Conservation (phyloP, 2,329 filamentous ascomycete genomes). For the Tolypocladium pustulatum region DNA sequence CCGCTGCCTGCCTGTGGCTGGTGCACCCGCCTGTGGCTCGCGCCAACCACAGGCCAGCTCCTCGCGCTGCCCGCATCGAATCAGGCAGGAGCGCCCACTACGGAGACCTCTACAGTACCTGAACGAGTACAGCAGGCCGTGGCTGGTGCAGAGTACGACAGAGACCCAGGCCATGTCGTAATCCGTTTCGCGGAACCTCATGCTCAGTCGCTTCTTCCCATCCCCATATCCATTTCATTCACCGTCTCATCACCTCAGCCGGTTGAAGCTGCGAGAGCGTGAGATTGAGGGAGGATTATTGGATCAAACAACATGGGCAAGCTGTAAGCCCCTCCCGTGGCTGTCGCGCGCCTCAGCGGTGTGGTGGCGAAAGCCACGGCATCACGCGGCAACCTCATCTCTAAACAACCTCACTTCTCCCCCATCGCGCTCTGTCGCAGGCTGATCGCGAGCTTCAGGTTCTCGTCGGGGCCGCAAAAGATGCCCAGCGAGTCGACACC, state of each 20-base stretch:
- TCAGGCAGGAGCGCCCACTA: conserved; percentile 2
- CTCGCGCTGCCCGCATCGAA: neutral
- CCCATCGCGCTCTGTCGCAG: neutral
- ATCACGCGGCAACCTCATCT: neutral
- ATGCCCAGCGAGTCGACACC: conserved; percentile 50
- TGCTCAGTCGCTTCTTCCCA: neutral
- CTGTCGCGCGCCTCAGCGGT: neutral
- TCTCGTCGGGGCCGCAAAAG: conserved; percentile 6
- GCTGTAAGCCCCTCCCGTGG: conserved; percentile 1
- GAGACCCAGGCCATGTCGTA: neutral
- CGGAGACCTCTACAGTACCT: neutral
- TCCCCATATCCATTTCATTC: neutral
- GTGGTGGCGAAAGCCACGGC: neutral
- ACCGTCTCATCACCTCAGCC: neutral
- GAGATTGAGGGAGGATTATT: neutral
- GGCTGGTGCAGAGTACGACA: conserved; percentile 3
- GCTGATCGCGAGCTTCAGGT: neutral
- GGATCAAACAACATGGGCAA: conserved; percentile 3
- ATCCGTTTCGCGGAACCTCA: neutral
- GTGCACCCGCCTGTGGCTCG: neutral
- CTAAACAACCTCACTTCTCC: neutral
- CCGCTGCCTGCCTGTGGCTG: neutral
- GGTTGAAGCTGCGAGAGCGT: neutral
- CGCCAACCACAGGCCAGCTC: neutral
- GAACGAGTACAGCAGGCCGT: no score